These are phyloP conservation scores for Tricholoma terreum DNA, from an alignment of 768 basidiomycete species.

Conservation along the genomic window DNA sequence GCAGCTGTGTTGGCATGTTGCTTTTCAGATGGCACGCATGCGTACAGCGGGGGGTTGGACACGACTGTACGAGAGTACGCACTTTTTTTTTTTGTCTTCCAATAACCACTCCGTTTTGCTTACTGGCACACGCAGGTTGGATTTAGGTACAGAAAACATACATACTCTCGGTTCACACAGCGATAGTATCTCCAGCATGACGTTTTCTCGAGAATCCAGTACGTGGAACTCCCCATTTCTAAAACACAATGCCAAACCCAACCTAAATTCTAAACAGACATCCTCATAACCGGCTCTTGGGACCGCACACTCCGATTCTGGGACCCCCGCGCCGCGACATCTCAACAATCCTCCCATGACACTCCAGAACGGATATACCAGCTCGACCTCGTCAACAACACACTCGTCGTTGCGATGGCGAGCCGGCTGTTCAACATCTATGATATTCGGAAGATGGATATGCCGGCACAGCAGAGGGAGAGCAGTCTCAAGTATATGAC, in stretches of 20 bases:
- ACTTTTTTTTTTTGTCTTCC: background rate
- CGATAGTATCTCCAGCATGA: conserved; percentile 76
- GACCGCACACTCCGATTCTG: conserved; percentile 86
- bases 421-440: conserved; percentile 88
- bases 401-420: conserved; percentile 90
- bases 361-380: conserved; percentile 86
- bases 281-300: conserved; percentile 87
- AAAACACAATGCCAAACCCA: background rate
- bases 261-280: conserved; percentile 39
- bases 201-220: conserved; percentile 67
- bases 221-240: conserved; percentile 19
- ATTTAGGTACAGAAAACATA: conserved; percentile 70
- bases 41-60: conserved; percentile 86
- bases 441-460: conserved; percentile 75
- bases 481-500: conserved; percentile 97
- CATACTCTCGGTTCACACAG: conserved; percentile 77
- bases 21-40: conserved; percentile 66
- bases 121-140: conserved; percentile 50
- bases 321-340: conserved; percentile 66
- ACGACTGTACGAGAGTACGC: conserved; percentile 77
- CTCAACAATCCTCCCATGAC: conserved; percentile 56
- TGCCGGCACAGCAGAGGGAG: conserved; percentile 78
- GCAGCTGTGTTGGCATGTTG: conserved; percentile 84
- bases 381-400: conserved; percentile 74
- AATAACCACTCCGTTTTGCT: background rate